Conservation (phyloP, 139 green algal species). For the Yamagishiella unicocca region DNA sequence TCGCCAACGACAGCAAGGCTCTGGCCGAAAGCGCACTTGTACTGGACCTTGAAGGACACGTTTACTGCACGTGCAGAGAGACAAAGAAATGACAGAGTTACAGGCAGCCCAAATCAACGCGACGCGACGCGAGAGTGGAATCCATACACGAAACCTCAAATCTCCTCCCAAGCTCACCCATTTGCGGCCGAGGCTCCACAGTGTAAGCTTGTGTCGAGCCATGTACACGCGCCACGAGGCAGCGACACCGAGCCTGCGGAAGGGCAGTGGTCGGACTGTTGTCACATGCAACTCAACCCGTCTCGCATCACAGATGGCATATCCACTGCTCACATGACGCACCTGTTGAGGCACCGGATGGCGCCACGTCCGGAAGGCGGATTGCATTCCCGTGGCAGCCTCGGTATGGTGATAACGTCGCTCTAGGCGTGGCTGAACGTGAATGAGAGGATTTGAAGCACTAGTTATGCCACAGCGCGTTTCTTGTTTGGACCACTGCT, state of each 20-base stretch:
- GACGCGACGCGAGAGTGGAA: too few relatives aligned
- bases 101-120: too few relatives aligned
- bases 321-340: too few relatives aligned
- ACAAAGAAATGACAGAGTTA: background rate
- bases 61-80: background rate
- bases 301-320: too few relatives aligned
- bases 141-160: background rate
- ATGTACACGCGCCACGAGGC: too few relatives aligned
- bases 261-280: too few relatives aligned
- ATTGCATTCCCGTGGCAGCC: background rate
- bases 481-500: too few relatives aligned
- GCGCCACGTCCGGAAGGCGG: background rate
- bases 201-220: background rate
- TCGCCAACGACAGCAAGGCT: background rate
- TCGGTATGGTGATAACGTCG: too few relatives aligned
- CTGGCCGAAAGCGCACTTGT: background rate
- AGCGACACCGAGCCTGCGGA: background rate
- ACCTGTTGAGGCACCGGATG: background rate
- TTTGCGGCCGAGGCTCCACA: background rate
- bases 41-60: conserved; percentile 18
- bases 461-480: too few relatives aligned
- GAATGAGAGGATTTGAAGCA: too few relatives aligned
- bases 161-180: background rate
- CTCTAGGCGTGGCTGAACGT: too few relatives aligned
- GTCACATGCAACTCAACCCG: too few relatives aligned